Conservation (phyloP, 768 basidiomycete genomes). For the Panaeolus cyanescens region DNA sequence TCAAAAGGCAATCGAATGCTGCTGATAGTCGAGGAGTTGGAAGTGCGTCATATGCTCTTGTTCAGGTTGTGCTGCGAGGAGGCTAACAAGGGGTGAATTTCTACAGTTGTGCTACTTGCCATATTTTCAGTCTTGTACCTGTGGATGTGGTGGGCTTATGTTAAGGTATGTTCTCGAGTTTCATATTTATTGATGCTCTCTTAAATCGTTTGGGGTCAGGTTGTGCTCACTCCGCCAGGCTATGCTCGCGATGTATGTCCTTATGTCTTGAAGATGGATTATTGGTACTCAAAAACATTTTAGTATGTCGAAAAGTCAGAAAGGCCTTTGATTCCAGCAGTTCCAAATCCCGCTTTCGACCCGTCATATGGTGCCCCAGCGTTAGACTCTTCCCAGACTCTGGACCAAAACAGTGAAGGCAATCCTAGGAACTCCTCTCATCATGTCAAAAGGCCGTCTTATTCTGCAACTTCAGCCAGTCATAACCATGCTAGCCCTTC, state of each 20-base stretch:
- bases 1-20: slow-evolving; percentile 34
- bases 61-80: neutral
- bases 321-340: slow-evolving; percentile 17
- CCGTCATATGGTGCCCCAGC: slow-evolving; percentile 16
- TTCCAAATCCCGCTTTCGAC: slow-evolving; percentile 9
- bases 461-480: slow-evolving; percentile 9
- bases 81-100: slow-evolving; percentile 11
- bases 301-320: slow-evolving; percentile 19
- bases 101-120: slow-evolving; percentile 64
- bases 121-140: slow-evolving; percentile 63
- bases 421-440: slow-evolving; percentile 6
- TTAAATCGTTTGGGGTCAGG: slow-evolving; percentile 37
- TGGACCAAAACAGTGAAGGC: slow-evolving; percentile 5
- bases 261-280: neutral
- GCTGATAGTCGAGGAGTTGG: slow-evolving; percentile 49
- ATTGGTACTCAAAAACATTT: neutral
- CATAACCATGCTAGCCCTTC: neutral
- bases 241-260: slow-evolving; percentile 63
- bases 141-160: slow-evolving; percentile 82
- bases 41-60: slow-evolving; percentile 51
- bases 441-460: slow-evolving; percentile 8
- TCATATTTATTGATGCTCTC: neutral
- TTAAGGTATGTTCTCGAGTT: slow-evolving; percentile 50
- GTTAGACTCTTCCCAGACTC: slow-evolving; percentile 5
- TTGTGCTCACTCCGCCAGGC: slow-evolving; percentile 68